phyloP scores from a whole-genome alignment of 164 flowering plant species.

The Magnolia changhungtana region DNA sequence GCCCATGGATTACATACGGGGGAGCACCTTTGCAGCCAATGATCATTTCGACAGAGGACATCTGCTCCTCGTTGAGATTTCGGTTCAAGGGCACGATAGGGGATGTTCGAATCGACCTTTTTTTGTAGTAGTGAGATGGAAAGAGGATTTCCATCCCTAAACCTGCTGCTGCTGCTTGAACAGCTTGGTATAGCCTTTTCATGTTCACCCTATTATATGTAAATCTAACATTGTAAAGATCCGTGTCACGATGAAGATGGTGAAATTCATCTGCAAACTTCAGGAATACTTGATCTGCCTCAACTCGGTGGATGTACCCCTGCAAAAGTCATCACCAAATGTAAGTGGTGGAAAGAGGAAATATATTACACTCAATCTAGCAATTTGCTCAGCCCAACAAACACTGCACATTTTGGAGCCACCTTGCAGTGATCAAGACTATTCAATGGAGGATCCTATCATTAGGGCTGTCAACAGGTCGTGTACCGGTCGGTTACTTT shows the following conservation, averaged over 20 bases:
- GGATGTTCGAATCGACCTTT: slow-evolving; percentile 36
- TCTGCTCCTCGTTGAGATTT: slow-evolving; percentile 77
- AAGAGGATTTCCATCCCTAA: slow-evolving; percentile 55
- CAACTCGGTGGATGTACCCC: slow-evolving; percentile 82
- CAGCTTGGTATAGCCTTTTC: slow-evolving; percentile 67
- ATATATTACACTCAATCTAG: neutral
- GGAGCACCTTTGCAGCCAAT: slow-evolving; percentile 75
- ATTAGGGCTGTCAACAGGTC: too few relatives aligned
- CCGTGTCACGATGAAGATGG: slow-evolving; percentile 26
- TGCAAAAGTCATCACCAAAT: slow-evolving; percentile 21
- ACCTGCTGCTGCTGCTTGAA: slow-evolving; percentile 37
- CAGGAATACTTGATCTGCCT: slow-evolving; percentile 76
- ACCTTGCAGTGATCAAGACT: neutral
- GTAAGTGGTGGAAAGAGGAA: neutral
- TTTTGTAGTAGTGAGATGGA: slow-evolving; percentile 39
- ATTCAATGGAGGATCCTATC: neutral
- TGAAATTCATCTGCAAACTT: slow-evolving; percentile 57
- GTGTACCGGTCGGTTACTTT: too few relatives aligned
- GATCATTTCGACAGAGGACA: slow-evolving; percentile 63
- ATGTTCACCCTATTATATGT: slow-evolving; percentile 57
- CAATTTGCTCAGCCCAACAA: neutral
- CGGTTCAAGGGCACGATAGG: slow-evolving; percentile 45
- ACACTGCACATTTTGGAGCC: neutral
- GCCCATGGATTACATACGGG: slow-evolving; percentile 91
- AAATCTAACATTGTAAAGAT: slow-evolving; percentile 56